Evolutionary conservation across 2,329 filamentous ascomycete genomes (phyloP).

Genomic region (Penicillium freii): DNA sequence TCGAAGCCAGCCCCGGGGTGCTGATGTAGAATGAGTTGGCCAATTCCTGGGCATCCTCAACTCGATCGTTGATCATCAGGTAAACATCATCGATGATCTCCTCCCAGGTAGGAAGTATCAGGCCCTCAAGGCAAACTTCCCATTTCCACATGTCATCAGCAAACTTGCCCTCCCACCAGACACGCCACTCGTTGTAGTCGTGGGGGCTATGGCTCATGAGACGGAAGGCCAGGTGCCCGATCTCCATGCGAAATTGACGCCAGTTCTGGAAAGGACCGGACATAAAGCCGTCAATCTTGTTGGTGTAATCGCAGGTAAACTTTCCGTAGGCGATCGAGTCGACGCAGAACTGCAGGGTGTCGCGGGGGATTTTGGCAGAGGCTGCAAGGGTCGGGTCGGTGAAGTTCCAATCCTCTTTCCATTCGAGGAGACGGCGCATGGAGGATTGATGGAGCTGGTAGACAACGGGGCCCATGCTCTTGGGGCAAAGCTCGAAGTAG

Average conservation of each 20-base stretch:
- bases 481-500: constrained; percentile 29
- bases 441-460: constrained; percentile 21
- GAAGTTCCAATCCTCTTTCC: constrained; percentile 17
- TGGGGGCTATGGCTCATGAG: constrained; percentile 16
- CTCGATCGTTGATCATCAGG: constrained; percentile 24
- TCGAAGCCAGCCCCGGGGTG: not conserved
- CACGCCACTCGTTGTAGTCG: constrained; percentile 19
- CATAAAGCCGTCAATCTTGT: constrained; percentile 6
- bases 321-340: constrained; percentile 21
- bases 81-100: constrained; percentile 27
- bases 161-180: constrained; percentile 29
- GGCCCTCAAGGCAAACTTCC: constrained; percentile 22
- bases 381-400: constrained; percentile 20
- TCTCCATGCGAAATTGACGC: constrained; percentile 10
- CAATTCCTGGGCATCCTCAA: constrained; percentile 26
- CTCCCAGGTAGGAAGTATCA: constrained; percentile 29
- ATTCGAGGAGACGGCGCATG: constrained; percentile 28
- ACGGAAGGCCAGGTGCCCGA: constrained; percentile 14
- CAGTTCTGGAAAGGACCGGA: constrained; percentile 15
- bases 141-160: constrained; percentile 27
- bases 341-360: constrained; percentile 24
- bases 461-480: not conserved
- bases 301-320: constrained; percentile 10
- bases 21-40: constrained; percentile 7
- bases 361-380: constrained; percentile 27